Evolutionary conservation across 352 stramenopile genomes (phyloP).

Genomic region (Globisporangium polare): DNA sequence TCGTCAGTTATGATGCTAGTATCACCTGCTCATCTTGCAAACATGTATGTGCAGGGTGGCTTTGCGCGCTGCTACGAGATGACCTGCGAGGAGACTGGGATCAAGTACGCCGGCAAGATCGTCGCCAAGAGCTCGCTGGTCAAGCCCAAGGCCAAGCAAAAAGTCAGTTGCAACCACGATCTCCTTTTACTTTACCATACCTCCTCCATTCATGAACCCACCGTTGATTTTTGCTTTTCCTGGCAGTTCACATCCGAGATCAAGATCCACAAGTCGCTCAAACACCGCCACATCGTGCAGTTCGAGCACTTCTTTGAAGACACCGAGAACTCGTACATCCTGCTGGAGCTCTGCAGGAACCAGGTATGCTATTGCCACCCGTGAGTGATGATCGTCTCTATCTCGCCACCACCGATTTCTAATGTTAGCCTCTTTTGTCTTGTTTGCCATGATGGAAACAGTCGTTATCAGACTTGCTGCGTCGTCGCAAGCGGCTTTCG

Average conservation of each 20-base stretch:
- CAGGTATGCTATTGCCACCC: slow-evolving; percentile 31
- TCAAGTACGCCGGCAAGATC: slow-evolving; percentile 96
- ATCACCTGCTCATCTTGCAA: not conserved
- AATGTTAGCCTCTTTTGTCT: slow-evolving; percentile 5
- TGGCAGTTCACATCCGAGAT: slow-evolving; percentile 93
- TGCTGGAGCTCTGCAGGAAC: slow-evolving; percentile 97
- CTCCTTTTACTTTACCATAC: not conserved
- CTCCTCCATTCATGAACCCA: not conserved
- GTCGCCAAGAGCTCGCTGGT: slow-evolving; percentile 96
- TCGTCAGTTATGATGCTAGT: not conserved
- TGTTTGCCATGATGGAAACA: slow-evolving; percentile 26
- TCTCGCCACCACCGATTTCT: not conserved
- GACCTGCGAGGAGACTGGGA: slow-evolving; percentile 90
- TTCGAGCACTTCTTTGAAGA: slow-evolving; percentile 99
- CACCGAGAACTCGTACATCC: slow-evolving; percentile 95
- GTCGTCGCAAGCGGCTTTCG: slow-evolving; percentile 91
- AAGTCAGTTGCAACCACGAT: slow-evolving; percentile 54
- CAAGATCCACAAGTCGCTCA: slow-evolving; percentile 97
- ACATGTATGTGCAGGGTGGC: slow-evolving; percentile 61
- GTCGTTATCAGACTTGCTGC: slow-evolving; percentile 95
- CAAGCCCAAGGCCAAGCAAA: slow-evolving; percentile 95
- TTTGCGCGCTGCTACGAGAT: slow-evolving; percentile 98
- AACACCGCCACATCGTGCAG: slow-evolving; percentile 94
- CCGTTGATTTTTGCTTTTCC: not conserved
- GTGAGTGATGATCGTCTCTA: not conserved